Conservation (phyloP, 2,329 filamentous ascomycete species). For the Cladophialophora yegresii region DNA sequence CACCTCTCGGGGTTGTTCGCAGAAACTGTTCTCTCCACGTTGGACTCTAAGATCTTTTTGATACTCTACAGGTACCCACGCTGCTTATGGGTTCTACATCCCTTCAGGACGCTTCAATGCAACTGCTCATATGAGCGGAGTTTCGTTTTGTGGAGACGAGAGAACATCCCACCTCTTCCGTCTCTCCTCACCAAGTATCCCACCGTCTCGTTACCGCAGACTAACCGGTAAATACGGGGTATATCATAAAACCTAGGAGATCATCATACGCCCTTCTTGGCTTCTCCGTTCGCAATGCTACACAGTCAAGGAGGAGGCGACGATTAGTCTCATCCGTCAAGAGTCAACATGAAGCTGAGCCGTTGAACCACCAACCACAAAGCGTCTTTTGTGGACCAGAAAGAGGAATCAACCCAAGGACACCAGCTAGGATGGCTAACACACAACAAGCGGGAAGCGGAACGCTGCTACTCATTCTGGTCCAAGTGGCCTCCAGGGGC, state of each 20-base stretch:
- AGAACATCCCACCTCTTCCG: neutral
- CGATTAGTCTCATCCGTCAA: neutral
- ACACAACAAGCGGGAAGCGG: slow-evolving; percentile 18
- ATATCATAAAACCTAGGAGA: neutral
- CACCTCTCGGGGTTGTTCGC: neutral
- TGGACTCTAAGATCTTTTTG: too few relatives aligned
- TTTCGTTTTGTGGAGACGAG: neutral
- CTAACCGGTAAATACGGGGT: too few relatives aligned
- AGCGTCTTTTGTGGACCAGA: neutral
- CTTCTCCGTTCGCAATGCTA: neutral
- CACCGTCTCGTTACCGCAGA: neutral
- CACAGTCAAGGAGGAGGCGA: too few relatives aligned
- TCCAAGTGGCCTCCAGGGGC: slow-evolving; percentile 83
- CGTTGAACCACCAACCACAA: neutral
- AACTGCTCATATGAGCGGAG: neutral
- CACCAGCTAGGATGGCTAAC: slow-evolving; percentile 6
- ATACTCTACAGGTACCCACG: neutral
- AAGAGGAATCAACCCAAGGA: neutral
- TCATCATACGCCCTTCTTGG: neutral
- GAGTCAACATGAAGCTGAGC: neutral
- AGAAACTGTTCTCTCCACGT: neutral
- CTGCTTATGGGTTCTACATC: neutral
- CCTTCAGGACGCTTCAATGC: neutral
- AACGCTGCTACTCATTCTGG: slow-evolving; percentile 79
- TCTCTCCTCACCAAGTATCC: neutral